Evolutionary conservation across 1,284 basidiomycete genomes (phyloP).

Genomic region (Puccinia triticina): DNA sequence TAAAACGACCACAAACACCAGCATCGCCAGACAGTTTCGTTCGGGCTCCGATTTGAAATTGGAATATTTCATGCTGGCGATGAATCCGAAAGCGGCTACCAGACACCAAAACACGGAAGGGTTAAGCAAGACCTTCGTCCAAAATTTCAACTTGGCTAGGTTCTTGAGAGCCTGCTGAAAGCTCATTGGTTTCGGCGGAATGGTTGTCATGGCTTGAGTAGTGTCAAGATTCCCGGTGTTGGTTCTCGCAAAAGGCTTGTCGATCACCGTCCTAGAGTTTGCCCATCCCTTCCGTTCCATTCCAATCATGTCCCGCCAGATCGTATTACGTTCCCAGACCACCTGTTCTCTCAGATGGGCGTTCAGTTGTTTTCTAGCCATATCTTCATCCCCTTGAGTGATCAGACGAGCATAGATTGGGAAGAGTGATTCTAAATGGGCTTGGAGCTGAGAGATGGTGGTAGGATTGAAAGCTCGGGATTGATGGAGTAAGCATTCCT

Average conservation of each 20-base stretch:
- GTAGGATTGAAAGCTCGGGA: conserved; percentile 53
- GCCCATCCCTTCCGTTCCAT: conserved; percentile 68
- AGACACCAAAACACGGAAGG: conserved; percentile 65
- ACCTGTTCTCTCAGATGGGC: conserved; percentile 84
- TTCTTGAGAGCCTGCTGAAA: conserved; percentile 1
- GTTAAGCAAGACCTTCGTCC: conserved; percentile 2
- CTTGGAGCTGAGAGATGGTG: conserved; percentile 71
- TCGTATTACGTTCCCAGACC: conserved; percentile 90
- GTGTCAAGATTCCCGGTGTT: conserved; percentile 63
- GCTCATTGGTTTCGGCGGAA: conserved; percentile 59
- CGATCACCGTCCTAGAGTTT: conserved; percentile 55
- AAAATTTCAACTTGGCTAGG: neutral
- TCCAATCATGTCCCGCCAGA: conserved; percentile 97
- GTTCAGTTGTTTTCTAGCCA: conserved; percentile 79
- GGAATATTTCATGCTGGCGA: conserved; percentile 68
- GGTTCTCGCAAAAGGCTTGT: conserved; percentile 54
- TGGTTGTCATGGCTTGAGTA: conserved; percentile 13
- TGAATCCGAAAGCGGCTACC: conserved; percentile 67
- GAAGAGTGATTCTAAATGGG: conserved; percentile 69
- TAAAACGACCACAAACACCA: conserved; percentile 86
- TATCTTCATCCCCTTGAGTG: conserved; percentile 71
- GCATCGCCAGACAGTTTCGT: conserved; percentile 86
- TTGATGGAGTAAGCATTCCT: conserved; percentile 58
- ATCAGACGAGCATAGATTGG: conserved; percentile 85
- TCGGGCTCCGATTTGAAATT: conserved; percentile 73